phyloP scores from a whole-genome alignment of 495 filamentous ascomycete species.

The Podospora bellae-mahoneyi region DNA sequence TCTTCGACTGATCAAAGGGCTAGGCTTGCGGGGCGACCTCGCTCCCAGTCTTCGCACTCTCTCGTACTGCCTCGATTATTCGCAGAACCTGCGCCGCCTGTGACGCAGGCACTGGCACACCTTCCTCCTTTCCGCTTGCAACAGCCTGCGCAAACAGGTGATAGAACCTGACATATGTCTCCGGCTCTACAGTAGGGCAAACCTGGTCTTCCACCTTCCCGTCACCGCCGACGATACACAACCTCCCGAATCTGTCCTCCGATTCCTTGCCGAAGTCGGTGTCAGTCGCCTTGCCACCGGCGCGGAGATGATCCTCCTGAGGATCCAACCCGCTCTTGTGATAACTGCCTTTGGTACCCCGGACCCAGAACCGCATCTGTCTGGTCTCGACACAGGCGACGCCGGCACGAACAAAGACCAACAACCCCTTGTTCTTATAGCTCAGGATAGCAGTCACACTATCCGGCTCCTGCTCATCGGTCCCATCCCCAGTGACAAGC shows the following conservation, averaged over 20 bases:
- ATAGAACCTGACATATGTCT: constrained; percentile 74
- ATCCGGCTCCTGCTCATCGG: constrained; percentile 59
- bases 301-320: constrained; percentile 78
- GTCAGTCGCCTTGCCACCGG: constrained; percentile 63
- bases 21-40: constrained; percentile 44
- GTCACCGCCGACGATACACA: constrained; percentile 40
- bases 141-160: constrained; percentile 64
- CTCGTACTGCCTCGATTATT: constrained; percentile 67
- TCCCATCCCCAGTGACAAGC: constrained; percentile 40
- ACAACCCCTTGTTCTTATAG: constrained; percentile 54
- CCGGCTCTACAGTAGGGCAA: constrained; percentile 61
- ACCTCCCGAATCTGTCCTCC: constrained; percentile 39
- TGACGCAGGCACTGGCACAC: constrained; percentile 65
- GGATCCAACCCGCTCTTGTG: constrained; percentile 75
- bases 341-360: constrained; percentile 76
- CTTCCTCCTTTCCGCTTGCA: constrained; percentile 52
- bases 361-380: constrained; percentile 76
- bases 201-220: constrained; percentile 40
- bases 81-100: constrained; percentile 70
- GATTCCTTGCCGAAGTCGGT: constrained; percentile 63
- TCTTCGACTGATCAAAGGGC: neutral
- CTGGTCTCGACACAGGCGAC: constrained; percentile 66
- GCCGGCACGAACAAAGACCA: constrained; percentile 66
- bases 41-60: constrained; percentile 63
- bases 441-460: constrained; percentile 65